Conservation (phyloP, 495 filamentous ascomycete genomes). For the Delitschia confertaspora region DNA sequence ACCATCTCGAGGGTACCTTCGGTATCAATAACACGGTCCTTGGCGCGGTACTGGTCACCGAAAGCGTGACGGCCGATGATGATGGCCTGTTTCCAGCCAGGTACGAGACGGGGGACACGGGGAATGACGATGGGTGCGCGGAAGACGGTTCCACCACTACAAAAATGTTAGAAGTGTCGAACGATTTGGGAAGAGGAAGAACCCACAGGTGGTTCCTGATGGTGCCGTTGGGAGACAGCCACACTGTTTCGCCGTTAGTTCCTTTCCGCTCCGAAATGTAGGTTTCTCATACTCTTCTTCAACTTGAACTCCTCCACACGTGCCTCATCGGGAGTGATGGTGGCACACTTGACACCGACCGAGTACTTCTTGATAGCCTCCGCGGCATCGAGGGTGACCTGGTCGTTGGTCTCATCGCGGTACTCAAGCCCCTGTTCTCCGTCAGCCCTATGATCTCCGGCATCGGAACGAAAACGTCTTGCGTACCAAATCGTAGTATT, state of each 20-base stretch:
- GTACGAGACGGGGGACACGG: constrained; percentile 80
- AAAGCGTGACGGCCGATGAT: constrained; percentile 98
- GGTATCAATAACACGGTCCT: constrained; percentile 72
- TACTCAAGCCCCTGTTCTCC: constrained; percentile 65
- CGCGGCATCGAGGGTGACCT: constrained; percentile 88
- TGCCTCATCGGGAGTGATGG: constrained; percentile 95
- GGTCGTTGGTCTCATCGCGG: constrained; percentile 89
- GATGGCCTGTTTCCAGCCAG: constrained; percentile 96
- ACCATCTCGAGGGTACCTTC: constrained; percentile 86
- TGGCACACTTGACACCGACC: constrained; percentile 97
- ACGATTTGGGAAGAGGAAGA: not conserved
- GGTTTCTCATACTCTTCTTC: constrained; percentile 68
- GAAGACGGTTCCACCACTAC: constrained; percentile 89
- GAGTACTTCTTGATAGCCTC: constrained; percentile 98
- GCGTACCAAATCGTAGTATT: constrained; percentile 88
- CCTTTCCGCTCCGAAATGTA: not conserved
- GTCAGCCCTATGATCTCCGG: not conserved
- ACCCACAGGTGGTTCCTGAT: constrained; percentile 79
- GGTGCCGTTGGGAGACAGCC: constrained; percentile 95
- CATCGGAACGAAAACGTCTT: too few species aligned
- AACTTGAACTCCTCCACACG: constrained; percentile 95
- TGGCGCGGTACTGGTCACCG: constrained; percentile 96
- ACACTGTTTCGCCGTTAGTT: constrained; percentile 51
- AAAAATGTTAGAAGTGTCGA: constrained; percentile 7
- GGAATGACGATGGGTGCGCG: constrained; percentile 95